Evolutionary conservation across 2,329 filamentous ascomycete genomes (phyloP).

Genomic region (Talaromyces sp.): DNA sequence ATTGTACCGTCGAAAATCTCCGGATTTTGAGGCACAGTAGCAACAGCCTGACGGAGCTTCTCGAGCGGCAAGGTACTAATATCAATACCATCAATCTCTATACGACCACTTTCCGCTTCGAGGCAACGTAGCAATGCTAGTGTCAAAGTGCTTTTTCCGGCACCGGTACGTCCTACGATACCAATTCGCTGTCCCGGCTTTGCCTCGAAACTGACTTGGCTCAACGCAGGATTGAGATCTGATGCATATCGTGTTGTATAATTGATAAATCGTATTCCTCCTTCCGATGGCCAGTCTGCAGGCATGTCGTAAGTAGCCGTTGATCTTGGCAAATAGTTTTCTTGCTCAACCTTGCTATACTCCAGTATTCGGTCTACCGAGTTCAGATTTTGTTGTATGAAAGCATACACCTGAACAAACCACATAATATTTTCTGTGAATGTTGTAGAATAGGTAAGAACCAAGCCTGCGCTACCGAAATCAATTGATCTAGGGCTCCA

Average conservation of each 20-base stretch:
- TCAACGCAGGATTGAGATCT: conserved; percentile 22
- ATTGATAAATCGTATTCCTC: background rate
- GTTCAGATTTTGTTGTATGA: conserved; percentile 12
- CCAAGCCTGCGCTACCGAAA: background rate
- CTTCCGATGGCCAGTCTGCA: background rate
- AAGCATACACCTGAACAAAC: conserved; percentile 4
- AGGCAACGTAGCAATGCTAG: conserved; percentile 33
- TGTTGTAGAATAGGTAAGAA: conserved; percentile 1
- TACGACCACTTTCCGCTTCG: conserved; percentile 25
- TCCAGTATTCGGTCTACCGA: conserved; percentile 6
- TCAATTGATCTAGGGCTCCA: background rate
- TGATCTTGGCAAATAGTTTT: background rate
- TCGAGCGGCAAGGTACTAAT: background rate
- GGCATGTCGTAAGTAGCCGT: conserved; percentile 1
- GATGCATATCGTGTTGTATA: conserved; percentile 5
- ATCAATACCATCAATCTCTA: conserved; percentile 29
- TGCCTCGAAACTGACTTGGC: conserved; percentile 26
- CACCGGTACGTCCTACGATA: conserved; percentile 34
- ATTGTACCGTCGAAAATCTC: background rate
- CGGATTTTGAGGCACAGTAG: conserved; percentile 6
- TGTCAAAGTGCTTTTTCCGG: conserved; percentile 34
- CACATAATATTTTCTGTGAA: conserved; percentile 8
- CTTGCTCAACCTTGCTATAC: background rate
- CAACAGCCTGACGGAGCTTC: background rate
- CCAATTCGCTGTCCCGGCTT: conserved; percentile 30